phyloP scores from a whole-genome alignment of 2,329 filamentous ascomycete species.

The Thelonectria discophora region DNA sequence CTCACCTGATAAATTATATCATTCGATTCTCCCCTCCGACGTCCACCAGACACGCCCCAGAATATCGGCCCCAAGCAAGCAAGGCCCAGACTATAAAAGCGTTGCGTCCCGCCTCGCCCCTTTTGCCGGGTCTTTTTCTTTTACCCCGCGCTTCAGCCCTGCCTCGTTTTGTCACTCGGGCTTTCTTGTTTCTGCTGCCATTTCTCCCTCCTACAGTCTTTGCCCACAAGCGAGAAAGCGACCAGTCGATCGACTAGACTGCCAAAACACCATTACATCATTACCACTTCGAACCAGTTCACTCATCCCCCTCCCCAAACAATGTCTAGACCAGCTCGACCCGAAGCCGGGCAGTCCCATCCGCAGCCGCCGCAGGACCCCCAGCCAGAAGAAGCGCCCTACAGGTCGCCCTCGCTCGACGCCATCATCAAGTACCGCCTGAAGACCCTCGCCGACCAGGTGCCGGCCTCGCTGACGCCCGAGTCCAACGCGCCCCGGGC shows the following conservation, averaged over 20 bases:
- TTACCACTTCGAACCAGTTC: not conserved
- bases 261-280: too few relatives aligned
- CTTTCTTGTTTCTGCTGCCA: not conserved
- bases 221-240: not conserved
- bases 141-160: slow-evolving; percentile 1
- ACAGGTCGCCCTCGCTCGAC: not conserved
- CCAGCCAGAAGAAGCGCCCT: not conserved
- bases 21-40: too few relatives aligned
- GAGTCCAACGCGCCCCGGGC: not conserved
- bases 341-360: not conserved
- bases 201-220: not conserved
- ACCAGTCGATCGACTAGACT: too few relatives aligned
- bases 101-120: too few relatives aligned
- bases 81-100: too few relatives aligned
- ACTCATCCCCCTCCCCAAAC: not conserved
- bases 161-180: too few relatives aligned
- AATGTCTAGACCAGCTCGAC: not conserved
- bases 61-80: too few relatives aligned
- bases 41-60: too few relatives aligned
- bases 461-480: not conserved
- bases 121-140: too few relatives aligned
- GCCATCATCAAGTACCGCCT: not conserved
- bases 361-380: too few relatives aligned
- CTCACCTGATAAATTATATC: too few relatives aligned
- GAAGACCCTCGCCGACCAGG: not conserved